Conservation (phyloP, 2,329 filamentous ascomycete species). For the Aspergillus ochraceus region DNA sequence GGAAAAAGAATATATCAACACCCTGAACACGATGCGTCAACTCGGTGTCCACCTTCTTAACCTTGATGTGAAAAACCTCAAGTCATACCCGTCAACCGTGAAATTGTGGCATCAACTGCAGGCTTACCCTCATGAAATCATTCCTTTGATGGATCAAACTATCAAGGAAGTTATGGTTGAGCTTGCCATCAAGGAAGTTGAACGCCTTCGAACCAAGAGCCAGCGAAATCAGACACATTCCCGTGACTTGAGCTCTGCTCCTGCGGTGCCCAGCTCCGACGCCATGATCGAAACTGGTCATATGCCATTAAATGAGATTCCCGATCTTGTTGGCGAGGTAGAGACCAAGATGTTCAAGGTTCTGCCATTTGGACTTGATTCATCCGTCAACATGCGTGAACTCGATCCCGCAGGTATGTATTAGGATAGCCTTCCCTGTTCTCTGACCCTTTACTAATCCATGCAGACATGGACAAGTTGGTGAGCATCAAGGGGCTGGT, state of each 20-base stretch:
- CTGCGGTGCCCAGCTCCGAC: slow-evolving; percentile 79
- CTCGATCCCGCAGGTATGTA: slow-evolving; percentile 76
- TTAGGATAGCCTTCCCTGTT: not conserved
- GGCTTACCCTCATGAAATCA: slow-evolving; percentile 92
- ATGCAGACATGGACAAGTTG: slow-evolving; percentile 85
- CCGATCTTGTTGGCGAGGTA: slow-evolving; percentile 75
- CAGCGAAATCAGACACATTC: slow-evolving; percentile 49
- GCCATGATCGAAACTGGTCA: slow-evolving; percentile 49
- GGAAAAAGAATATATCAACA: slow-evolving; percentile 78
- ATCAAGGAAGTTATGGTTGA: slow-evolving; percentile 93
- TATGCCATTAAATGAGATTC: slow-evolving; percentile 47
- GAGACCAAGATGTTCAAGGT: slow-evolving; percentile 80
- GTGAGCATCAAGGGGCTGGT: slow-evolving; percentile 94
- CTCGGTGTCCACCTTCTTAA: slow-evolving; percentile 83
- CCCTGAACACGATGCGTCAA: slow-evolving; percentile 87
- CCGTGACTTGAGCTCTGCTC: slow-evolving; percentile 67
- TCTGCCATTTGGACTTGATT: slow-evolving; percentile 83
- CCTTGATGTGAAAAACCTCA: slow-evolving; percentile 83
- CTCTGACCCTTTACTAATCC: slow-evolving; percentile 24
- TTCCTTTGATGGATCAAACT: slow-evolving; percentile 92
- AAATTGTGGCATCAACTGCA: slow-evolving; percentile 96
- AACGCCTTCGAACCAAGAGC: slow-evolving; percentile 62
- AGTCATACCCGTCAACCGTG: slow-evolving; percentile 84
- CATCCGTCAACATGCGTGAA: slow-evolving; percentile 86
- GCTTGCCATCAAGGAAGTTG: slow-evolving; percentile 76